Evolutionary conservation across 371 early-diverging fungal species (phyloP).

Genomic region (Apophysomyces sp.): DNA sequence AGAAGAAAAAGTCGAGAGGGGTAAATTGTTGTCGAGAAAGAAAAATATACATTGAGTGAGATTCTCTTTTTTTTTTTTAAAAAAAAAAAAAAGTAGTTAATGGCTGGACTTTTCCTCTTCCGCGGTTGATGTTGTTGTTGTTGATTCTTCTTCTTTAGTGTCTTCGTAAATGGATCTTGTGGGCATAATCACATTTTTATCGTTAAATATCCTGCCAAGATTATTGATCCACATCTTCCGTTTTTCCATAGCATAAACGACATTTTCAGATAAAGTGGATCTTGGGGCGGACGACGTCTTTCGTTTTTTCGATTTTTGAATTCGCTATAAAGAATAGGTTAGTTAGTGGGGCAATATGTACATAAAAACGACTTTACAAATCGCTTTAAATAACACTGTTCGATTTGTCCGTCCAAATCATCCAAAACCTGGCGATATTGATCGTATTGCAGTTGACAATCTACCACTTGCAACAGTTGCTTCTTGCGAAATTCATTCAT

Average conservation of each 20-base stretch:
- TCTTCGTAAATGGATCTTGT: slow-evolving; percentile 59
- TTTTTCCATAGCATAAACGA: slow-evolving; percentile 53
- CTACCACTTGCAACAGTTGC: slow-evolving; percentile 64
- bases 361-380: slow-evolving; percentile 57
- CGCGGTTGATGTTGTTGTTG: not conserved
- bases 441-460: slow-evolving; percentile 80
- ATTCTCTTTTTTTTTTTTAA: too few relatives aligned
- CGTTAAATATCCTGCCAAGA: slow-evolving; percentile 61
- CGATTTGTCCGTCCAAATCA: slow-evolving; percentile 83
- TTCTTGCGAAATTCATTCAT: slow-evolving; percentile 70
- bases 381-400: slow-evolving; percentile 81
- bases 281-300: slow-evolving; percentile 56
- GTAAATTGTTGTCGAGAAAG: not conserved
- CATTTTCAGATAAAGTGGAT: slow-evolving; percentile 48
- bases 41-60: not conserved
- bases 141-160: not conserved
- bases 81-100: not conserved
- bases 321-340: slow-evolving; percentile 40
- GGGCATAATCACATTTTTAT: slow-evolving; percentile 70
- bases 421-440: slow-evolving; percentile 88
- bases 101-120: not conserved
- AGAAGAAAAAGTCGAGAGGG: not conserved
- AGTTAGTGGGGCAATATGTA: not conserved
- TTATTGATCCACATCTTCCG: slow-evolving; percentile 43
- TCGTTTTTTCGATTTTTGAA: slow-evolving; percentile 74